phyloP scores from a whole-genome alignment of 257 asterid species.

The Rehmannia glutinosa region DNA sequence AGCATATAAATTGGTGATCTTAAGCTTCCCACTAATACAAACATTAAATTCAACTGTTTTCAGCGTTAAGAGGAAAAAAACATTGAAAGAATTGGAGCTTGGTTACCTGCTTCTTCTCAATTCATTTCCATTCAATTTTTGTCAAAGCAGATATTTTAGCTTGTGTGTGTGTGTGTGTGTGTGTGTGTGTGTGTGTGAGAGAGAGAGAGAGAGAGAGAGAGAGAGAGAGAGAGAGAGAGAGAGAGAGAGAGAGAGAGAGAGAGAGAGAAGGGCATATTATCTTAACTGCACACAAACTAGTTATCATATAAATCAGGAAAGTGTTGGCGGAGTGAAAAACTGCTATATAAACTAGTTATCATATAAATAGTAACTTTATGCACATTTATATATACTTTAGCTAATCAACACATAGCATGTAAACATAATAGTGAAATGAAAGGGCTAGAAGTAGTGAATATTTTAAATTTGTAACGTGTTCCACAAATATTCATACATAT shows the following conservation, averaged over 20 bases:
- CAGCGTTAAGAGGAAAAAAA: constrained; percentile 1
- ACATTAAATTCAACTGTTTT: neutral
- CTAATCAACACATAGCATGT: neutral
- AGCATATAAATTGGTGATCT: constrained; percentile 19
- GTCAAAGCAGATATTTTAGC: neutral
- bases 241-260: too few relatives aligned
- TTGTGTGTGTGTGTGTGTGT: too few relatives aligned
- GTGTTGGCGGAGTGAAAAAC: constrained; percentile 6
- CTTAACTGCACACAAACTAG: too few relatives aligned
- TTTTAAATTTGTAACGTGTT: neutral
- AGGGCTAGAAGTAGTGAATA: neutral
- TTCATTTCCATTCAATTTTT: too few relatives aligned
- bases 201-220: too few relatives aligned
- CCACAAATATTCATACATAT: neutral
- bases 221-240: too few relatives aligned
- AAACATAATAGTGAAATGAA: neutral
- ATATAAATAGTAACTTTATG: neutral
- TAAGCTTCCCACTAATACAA: constrained; percentile 6
- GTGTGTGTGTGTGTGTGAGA: too few relatives aligned
- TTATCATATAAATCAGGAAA: too few relatives aligned
- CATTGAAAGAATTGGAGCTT: neutral
- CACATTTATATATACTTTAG: neutral
- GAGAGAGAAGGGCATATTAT: too few relatives aligned
- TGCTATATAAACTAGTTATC: constrained; percentile 2
- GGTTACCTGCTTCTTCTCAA: neutral